phyloP scores from a whole-genome alignment of 1,284 basidiomycete genomes.

The Puccinia novopanici region DNA sequence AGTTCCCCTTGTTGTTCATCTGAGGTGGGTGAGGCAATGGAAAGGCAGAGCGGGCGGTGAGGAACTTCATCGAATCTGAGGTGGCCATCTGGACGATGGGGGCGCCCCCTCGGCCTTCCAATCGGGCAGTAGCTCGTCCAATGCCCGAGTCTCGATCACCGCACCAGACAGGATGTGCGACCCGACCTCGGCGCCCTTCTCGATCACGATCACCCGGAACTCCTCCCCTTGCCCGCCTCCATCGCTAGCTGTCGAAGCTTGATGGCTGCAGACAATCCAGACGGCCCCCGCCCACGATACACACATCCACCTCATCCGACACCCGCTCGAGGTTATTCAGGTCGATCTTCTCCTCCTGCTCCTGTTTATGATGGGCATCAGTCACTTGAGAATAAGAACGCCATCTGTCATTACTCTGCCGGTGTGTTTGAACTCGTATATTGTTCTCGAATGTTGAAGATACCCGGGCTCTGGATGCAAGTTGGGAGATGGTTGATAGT shows the following conservation, averaged over 20 bases:
- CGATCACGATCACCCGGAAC: constrained; percentile 87
- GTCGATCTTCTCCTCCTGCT: constrained; percentile 57
- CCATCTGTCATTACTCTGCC: neutral
- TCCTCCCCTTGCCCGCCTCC: constrained; percentile 68
- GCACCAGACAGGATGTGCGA: constrained; percentile 95
- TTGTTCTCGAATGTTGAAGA: neutral
- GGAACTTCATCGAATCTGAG: constrained; percentile 81
- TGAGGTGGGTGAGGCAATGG: constrained; percentile 96
- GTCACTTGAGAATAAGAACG: constrained; percentile 5
- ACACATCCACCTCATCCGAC: constrained; percentile 80
- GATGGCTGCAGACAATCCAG: constrained; percentile 94
- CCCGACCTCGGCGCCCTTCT: constrained; percentile 90
- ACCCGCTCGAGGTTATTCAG: constrained; percentile 58
- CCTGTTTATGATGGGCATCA: neutral
- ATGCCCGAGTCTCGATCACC: constrained; percentile 86
- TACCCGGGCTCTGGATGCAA: neutral
- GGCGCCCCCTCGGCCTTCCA: constrained; percentile 69
- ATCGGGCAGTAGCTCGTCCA: constrained; percentile 86
- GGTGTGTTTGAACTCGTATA: neutral
- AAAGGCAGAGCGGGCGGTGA: constrained; percentile 72
- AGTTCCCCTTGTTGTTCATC: constrained; percentile 93
- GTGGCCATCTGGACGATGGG: constrained; percentile 76
- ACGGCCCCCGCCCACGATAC: constrained; percentile 96
- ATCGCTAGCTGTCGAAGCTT: constrained; percentile 88
- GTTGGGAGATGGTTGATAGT: neutral